These are phyloP conservation scores for Pseudocercospora crystallina DNA, from an alignment of 2,329 filamentous ascomycete species.

Conservation along the genomic window DNA sequence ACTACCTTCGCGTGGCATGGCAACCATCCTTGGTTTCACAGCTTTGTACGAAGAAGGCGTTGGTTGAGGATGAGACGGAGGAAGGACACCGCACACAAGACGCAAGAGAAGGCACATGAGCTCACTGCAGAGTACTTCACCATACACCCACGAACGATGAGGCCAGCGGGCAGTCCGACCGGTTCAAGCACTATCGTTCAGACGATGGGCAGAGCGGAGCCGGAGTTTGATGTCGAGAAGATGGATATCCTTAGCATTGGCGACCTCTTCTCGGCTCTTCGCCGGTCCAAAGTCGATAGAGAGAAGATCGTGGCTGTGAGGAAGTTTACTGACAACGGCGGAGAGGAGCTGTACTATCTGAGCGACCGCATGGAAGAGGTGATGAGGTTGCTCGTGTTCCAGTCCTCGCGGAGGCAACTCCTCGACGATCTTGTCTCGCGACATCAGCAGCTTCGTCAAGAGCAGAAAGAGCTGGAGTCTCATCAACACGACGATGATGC, in stretches of 20 bases:
- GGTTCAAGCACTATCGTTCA: slow-evolving; percentile 19
- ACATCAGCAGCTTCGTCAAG: slow-evolving; percentile 55
- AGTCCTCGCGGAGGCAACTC: slow-evolving; percentile 77
- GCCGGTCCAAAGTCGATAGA: slow-evolving; percentile 74
- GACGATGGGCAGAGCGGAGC: slow-evolving; percentile 33
- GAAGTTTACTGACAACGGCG: slow-evolving; percentile 75
- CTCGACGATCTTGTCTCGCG: slow-evolving; percentile 65
- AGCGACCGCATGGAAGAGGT: slow-evolving; percentile 76
- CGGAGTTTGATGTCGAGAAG: slow-evolving; percentile 46
- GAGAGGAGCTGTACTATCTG: slow-evolving; percentile 73
- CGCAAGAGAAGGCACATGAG: slow-evolving; percentile 59
- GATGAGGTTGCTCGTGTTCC: slow-evolving; percentile 85
- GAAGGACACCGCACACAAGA: slow-evolving; percentile 47
- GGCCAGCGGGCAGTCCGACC: slow-evolving; percentile 20
- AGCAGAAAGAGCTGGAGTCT: slow-evolving; percentile 48
- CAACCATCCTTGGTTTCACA: slow-evolving; percentile 86
- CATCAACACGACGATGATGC: slow-evolving; percentile 40
- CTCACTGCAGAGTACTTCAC: slow-evolving; percentile 79
- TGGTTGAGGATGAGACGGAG: slow-evolving; percentile 83
- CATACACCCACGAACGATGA: slow-evolving; percentile 51
- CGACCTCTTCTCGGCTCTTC: slow-evolving; percentile 67
- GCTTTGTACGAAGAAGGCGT: slow-evolving; percentile 83
- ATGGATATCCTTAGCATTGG: slow-evolving; percentile 65
- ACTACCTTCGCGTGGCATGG: slow-evolving; percentile 68
- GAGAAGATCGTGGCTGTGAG: slow-evolving; percentile 85